Percentiles rank a stretch among this genome's conserved stretches.
phyloP scores from a whole-genome alignment of 164 flowering plant genomes.

The Malania oleifera region DNA sequence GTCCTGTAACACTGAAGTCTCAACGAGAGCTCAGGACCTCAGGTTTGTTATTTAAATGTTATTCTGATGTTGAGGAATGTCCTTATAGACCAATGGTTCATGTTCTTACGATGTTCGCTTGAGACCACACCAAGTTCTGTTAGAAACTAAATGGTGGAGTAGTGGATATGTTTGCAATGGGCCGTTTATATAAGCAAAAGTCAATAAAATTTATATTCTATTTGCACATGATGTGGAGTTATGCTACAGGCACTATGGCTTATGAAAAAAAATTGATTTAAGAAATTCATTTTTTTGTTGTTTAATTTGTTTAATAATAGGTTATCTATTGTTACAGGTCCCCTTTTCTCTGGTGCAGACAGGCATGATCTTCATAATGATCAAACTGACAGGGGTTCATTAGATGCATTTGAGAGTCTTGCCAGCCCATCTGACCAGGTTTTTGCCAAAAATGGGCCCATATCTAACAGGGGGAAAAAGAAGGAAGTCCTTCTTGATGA shows the following conservation, averaged over 20 bases:
- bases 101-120: background rate
- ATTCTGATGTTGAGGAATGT: background rate
- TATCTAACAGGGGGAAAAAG: slow-evolving; percentile 57
- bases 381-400: slow-evolving; percentile 26
- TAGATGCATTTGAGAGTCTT: slow-evolving; percentile 23
- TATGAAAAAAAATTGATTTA: background rate
- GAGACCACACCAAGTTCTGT: background rate
- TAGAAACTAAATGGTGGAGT: background rate
- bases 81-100: background rate
- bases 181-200: background rate
- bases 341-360: slow-evolving; percentile 17
- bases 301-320: slow-evolving; percentile 8
- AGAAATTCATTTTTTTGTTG: background rate
- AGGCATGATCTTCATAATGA: slow-evolving; percentile 27
- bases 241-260: background rate
- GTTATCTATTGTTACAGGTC: slow-evolving; percentile 25
- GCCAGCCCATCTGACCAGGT: slow-evolving; percentile 29
- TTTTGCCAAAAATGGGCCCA: slow-evolving; percentile 47
- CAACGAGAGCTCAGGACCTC: slow-evolving; percentile 7
- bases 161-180: background rate
- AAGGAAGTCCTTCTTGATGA: slow-evolving; percentile 70
- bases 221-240: background rate
- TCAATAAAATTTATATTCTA: background rate
- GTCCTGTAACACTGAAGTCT: slow-evolving; percentile 6
- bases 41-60: slow-evolving; percentile 13